Percentiles rank a stretch among this genome's conserved stretches.
Evolutionary conservation across 192 early-diverging fungal species (phyloP).

Genomic region (Jimgerdemannia flammicorona): DNA sequence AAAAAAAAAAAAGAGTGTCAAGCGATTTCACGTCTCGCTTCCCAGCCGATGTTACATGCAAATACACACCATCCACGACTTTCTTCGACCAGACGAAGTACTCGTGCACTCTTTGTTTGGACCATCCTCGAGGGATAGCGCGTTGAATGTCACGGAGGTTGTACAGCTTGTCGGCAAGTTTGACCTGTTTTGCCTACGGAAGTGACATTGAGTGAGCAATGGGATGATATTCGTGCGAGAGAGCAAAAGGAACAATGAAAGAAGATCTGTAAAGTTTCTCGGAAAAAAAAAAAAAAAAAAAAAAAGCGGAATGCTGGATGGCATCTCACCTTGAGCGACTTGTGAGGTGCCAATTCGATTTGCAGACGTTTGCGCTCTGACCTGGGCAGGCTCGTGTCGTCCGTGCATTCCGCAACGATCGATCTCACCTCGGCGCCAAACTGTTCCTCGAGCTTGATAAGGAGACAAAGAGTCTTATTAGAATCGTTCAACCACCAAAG

Average conservation of each 20-base stretch:
- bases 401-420: slow-evolving; percentile 57
- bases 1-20: too few relatives aligned
- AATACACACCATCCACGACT: slow-evolving; percentile 49
- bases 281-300: too few relatives aligned
- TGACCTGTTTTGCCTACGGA: slow-evolving; percentile 54
- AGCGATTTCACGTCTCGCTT: too few relatives aligned
- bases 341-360: slow-evolving; percentile 45
- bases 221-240: too few relatives aligned
- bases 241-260: too few relatives aligned
- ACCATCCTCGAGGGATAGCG: slow-evolving; percentile 48
- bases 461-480: too few relatives aligned
- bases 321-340: slow-evolving; percentile 35
- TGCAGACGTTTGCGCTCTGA: slow-evolving; percentile 53
- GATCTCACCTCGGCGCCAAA: slow-evolving; percentile 47
- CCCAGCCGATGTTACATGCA: too few relatives aligned
- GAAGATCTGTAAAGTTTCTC: neutral
- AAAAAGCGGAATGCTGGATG: too few relatives aligned
- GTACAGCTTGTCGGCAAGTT: slow-evolving; percentile 63
- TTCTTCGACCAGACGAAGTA: slow-evolving; percentile 60
- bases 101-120: slow-evolving; percentile 37
- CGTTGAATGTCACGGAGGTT: slow-evolving; percentile 52
- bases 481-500: too few relatives aligned
- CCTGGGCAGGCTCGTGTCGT: slow-evolving; percentile 50
- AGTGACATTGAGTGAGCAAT: neutral
- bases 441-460: slow-evolving; percentile 31